Evolutionary conservation across 768 basidiomycete genomes (phyloP).

Genomic region (Trametes elegans): DNA sequence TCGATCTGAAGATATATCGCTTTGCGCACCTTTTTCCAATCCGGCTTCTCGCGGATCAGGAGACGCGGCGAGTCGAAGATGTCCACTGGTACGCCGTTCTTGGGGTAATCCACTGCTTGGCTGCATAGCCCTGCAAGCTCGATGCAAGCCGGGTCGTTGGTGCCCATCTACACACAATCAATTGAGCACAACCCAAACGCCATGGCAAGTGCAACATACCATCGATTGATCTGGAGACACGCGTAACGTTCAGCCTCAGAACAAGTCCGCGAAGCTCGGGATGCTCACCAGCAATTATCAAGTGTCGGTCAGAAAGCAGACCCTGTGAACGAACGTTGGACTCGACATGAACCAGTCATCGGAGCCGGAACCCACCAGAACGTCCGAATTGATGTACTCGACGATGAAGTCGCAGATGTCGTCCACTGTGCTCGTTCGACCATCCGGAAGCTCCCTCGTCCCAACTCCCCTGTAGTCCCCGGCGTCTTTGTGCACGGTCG

Average conservation of each 20-base stretch:
- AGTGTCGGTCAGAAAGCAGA: slow-evolving; percentile 51
- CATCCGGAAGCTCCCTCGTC: slow-evolving; percentile 14
- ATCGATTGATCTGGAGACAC: slow-evolving; percentile 83
- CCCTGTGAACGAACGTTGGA: not conserved
- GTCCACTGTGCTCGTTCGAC: slow-evolving; percentile 50
- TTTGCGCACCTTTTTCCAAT: slow-evolving; percentile 57
- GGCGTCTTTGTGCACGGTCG: slow-evolving; percentile 46
- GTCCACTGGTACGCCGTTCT: slow-evolving; percentile 68
- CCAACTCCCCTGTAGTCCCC: slow-evolving; percentile 46
- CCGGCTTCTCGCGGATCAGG: slow-evolving; percentile 69
- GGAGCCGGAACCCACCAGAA: slow-evolving; percentile 47
- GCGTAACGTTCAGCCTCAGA: not conserved
- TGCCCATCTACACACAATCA: slow-evolving; percentile 48
- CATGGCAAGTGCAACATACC: slow-evolving; percentile 34
- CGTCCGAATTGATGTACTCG: slow-evolving; percentile 81
- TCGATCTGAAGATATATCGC: too few species aligned
- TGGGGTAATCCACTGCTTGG: slow-evolving; percentile 78
- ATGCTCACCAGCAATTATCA: slow-evolving; percentile 67
- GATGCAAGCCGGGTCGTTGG: slow-evolving; percentile 54
- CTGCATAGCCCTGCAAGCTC: slow-evolving; percentile 58
- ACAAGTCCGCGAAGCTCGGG: too few species aligned
- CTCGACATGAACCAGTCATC: not conserved
- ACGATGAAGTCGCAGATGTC: slow-evolving; percentile 81
- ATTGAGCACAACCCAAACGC: not conserved
- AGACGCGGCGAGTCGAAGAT: slow-evolving; percentile 47